Percentiles rank a stretch among this genome's conserved stretches.
phyloP scores from a whole-genome alignment of 495 filamentous ascomycete species.

The Talaromyces ruber region DNA sequence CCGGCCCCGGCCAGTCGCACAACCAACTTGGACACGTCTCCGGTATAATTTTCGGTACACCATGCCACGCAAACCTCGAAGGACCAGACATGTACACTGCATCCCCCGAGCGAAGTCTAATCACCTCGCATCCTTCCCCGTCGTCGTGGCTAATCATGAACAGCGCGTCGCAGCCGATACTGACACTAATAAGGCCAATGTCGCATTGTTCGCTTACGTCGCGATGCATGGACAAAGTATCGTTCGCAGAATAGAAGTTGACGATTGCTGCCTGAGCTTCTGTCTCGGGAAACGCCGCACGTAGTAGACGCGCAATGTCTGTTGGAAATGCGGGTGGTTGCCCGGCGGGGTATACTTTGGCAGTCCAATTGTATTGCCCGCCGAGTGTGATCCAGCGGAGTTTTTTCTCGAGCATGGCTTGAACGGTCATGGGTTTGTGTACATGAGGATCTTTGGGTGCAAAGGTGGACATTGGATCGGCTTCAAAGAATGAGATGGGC shows the following conservation, averaged over 20 bases:
- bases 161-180: constrained; percentile 79
- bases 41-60: constrained; percentile 72
- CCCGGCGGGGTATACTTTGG: constrained; percentile 63
- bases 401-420: constrained; percentile 60
- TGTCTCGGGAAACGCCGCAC: constrained; percentile 60
- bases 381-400: constrained; percentile 91
- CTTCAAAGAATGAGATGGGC: constrained; percentile 41
- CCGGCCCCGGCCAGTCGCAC: constrained; percentile 58
- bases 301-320: constrained; percentile 59
- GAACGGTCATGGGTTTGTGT: constrained; percentile 61
- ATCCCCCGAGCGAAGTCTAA: constrained; percentile 71
- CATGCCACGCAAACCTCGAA: constrained; percentile 86
- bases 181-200: constrained; percentile 70
- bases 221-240: constrained; percentile 80
- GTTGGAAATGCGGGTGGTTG: constrained; percentile 62
- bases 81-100: constrained; percentile 73
- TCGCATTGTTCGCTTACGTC: constrained; percentile 80
- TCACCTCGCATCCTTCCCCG: constrained; percentile 40
- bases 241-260: constrained; percentile 82
- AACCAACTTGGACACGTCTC: constrained; percentile 70
- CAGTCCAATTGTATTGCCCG: constrained; percentile 91
- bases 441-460: constrained; percentile 53
- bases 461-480: constrained; percentile 27
- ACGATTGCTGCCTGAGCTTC: constrained; percentile 80
- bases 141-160: constrained; percentile 48